Evolutionary conservation across 2,329 filamentous ascomycete species (phyloP), one percentile per base, ranked within the genome.

Genomic region (Gyromitra esculenta): DNA sequence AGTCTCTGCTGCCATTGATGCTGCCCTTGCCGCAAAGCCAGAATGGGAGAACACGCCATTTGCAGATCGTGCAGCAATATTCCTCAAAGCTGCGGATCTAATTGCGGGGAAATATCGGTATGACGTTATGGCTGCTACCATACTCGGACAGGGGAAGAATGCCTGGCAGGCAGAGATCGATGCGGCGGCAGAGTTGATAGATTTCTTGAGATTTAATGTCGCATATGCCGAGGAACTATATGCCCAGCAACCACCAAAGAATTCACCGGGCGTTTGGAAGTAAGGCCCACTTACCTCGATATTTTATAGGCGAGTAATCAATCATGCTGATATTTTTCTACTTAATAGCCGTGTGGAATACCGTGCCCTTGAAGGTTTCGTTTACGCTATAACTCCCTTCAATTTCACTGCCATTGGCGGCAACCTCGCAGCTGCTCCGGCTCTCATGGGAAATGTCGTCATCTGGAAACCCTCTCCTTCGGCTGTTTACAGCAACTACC

Each of bases 161-260:
- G 93, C 93, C 62, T 98, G 94, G 94, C 95, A 99, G 85, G 95
- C 96, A n/a, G 95, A 99, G 87, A 98, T 98, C 79, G 95, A 98
- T 84, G 89, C 94, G 50, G 95, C 95, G 18, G 95, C 95, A 7
- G 96, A 99, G 87, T 85, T 97, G 81, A 91, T 89, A 81, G 95
- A 99, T 83, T 98, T 98, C 85, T 86, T 98, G 83, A 90, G 94
- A 82, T 97, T 97, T 87, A 96, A 96, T 82, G 95, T 97, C 68
- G 90, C 94, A 83, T 97, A 96, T 82, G 95, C 95, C 37, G 91
- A 97, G 85, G 92, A 97, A 83, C 86, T 97, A 72, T 97, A 97
- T 83, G 89, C 89, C 48, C 90, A 93, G 83, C 96, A 99, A 85
- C 95, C 95, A 13, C 88, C 87, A 66, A 93, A 96, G 86, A 90